These are phyloP conservation scores for Penicillium manginii DNA, from an alignment of 495 filamentous ascomycete species.

Conservation along the genomic window DNA sequence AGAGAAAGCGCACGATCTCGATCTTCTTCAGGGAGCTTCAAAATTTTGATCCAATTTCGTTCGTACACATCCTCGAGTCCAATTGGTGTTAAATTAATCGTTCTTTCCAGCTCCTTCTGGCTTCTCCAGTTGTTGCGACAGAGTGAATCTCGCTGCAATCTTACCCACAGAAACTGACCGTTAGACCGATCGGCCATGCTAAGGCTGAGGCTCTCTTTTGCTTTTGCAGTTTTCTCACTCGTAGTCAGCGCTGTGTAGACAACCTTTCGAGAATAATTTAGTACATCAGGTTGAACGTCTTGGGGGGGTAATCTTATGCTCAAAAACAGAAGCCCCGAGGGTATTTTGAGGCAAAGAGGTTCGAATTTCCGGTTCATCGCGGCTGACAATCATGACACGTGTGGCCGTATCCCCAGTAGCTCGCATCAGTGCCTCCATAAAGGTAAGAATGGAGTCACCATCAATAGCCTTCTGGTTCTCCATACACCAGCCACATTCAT, in stretches of 20 bases:
- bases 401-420: neutral
- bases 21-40: neutral
- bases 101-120: constrained; percentile 6
- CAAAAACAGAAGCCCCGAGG: too few relatives aligned
- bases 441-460: neutral
- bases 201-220: neutral
- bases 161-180: constrained; percentile 13
- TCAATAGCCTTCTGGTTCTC: neutral
- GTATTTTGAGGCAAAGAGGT: neutral
- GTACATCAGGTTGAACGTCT: constrained; percentile 9
- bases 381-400: constrained; percentile 8
- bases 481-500: constrained; percentile 13
- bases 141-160: constrained; percentile 4
- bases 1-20: neutral
- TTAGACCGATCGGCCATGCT: constrained; percentile 3
- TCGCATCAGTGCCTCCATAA: neutral
- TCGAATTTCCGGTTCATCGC: constrained; percentile 12
- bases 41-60: constrained; percentile 8
- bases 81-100: constrained; percentile 1
- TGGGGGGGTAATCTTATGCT: constrained; percentile 2
- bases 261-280: constrained; percentile 1
- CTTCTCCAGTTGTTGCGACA: neutral
- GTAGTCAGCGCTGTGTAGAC: constrained; percentile 7
- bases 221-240: neutral
- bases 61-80: constrained; percentile 8